Conservation (phyloP, 805 yeast genomes). For the Ogataea wickerhamii region DNA sequence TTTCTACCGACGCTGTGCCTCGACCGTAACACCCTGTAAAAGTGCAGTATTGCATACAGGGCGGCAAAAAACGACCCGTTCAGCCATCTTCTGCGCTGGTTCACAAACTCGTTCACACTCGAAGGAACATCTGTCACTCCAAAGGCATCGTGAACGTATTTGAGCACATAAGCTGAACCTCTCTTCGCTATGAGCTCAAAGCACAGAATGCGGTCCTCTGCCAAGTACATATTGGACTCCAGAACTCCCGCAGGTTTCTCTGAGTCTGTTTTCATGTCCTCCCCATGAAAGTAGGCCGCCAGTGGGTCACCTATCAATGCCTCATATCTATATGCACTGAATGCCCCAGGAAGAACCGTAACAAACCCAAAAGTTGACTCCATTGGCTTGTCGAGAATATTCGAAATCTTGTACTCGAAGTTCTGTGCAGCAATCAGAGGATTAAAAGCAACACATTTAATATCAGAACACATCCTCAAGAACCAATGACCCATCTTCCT, state of each 20-base stretch:
- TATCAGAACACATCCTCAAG: constrained; percentile 45
- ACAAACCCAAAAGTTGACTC: constrained; percentile 93
- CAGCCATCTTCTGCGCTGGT: constrained; percentile 94
- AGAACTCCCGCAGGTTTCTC: constrained; percentile 77
- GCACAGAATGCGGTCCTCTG: constrained; percentile 93
- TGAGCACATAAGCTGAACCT: constrained; percentile 65
- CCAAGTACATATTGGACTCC: constrained; percentile 93
- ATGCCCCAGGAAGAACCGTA: constrained; percentile 93
- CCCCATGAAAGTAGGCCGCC: constrained; percentile 90
- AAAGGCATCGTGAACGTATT: constrained; percentile 79
- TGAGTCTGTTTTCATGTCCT: constrained; percentile 55
- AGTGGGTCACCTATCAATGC: constrained; percentile 82
- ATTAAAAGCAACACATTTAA: constrained; percentile 50
- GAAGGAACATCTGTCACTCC: constrained; percentile 97
- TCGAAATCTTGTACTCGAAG: constrained; percentile 93
- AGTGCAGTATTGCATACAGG: constrained; percentile 75
- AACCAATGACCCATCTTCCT: constrained; percentile 27
- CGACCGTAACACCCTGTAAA: constrained; percentile 68
- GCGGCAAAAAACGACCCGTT: constrained; percentile 97
- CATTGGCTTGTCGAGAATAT: constrained; percentile 90
- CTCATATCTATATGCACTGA: constrained; percentile 83
- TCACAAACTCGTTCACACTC: constrained; percentile 75
- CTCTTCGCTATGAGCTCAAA: constrained; percentile 88
- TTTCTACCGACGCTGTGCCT: constrained; percentile 70
- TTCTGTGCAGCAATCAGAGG: constrained; percentile 95